Base-by-base conservation (phyloP, 164 flowering plant genomes). In the Warburgia ugandensis region DNA sequence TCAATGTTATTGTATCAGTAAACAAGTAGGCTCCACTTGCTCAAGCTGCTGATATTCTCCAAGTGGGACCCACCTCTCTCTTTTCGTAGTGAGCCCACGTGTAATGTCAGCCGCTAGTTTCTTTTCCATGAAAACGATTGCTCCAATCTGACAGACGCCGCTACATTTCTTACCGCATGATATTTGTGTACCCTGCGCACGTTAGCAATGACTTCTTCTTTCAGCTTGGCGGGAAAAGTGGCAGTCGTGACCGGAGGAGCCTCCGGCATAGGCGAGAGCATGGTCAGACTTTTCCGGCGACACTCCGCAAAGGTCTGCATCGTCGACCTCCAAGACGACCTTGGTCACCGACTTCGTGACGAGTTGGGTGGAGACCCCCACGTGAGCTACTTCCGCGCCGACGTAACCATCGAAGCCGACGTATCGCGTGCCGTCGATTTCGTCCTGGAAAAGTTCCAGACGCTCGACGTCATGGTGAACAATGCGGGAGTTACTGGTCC, bases 201-300 rank as follows among this genome's bases (percentile, higher is more conserved):
- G n/a, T n/a, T n/a, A n/a, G n/a, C n/a, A n/a, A n/a, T n/a, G n/a
- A n/a, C n/a, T n/a, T n/a, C n/a, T n/a, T n/a, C n/a, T n/a, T n/a
- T n/a, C n/a, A 89, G 97, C 55, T 72, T 89, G 54, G n/a, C 53
- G 39, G 95, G 94, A 22, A 80, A 74, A 65, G 91, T 84, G 46
- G 94, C 97, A 21, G 44, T 90, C 42, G 77, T 90, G 26, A 86
- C 96, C 0, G 96, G 97, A 9, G 97, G 94, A 28, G 94, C 92
- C 1, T 50, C 72, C 25, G 97, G 97, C 6, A 84, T 90, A 19
- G 97, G 97, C 35, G 94, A 79, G 71, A 74, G 83, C 67, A 84
- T 81, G 6, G 87, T 63, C 13, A 77, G 79, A 6, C 70, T 77
- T 21, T 81, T 86, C 69, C 74, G 66, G 63, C 70, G 54, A 16